phyloP scores from a whole-genome alignment of 2,329 filamentous ascomycete species.

The Penicillium brevicompactum region DNA sequence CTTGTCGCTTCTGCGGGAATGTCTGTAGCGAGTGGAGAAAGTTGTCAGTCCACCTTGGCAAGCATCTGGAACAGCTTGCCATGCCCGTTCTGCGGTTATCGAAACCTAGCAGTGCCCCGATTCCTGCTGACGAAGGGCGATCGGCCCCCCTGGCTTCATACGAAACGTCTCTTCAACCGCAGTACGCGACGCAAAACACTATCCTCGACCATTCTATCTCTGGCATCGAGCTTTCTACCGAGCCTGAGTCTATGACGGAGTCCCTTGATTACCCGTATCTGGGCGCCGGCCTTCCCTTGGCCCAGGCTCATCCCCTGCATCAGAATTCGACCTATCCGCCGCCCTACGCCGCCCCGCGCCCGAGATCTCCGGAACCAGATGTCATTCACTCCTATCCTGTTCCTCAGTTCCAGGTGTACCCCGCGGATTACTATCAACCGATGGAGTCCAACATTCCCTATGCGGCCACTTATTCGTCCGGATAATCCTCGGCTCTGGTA shows the following conservation, averaged over 20 bases:
- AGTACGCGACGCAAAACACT: slow-evolving; percentile 15
- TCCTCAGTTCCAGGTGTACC: slow-evolving; percentile 24
- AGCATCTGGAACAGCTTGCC: slow-evolving; percentile 91
- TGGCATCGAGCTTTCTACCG: neutral
- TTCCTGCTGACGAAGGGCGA: slow-evolving; percentile 6
- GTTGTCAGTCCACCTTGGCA: slow-evolving; percentile 86
- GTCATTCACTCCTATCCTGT: slow-evolving; percentile 28
- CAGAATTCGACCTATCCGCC: slow-evolving; percentile 38
- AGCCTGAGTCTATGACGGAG: neutral
- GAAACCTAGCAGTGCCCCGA: slow-evolving; percentile 41
- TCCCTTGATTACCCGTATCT: neutral
- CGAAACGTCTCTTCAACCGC: slow-evolving; percentile 12
- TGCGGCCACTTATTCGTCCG: slow-evolving; percentile 18
- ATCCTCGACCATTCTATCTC: slow-evolving; percentile 2
- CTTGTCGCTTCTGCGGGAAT: slow-evolving; percentile 85
- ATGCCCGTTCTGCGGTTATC: slow-evolving; percentile 69
- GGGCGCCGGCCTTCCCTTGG: neutral
- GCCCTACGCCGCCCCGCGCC: slow-evolving; percentile 31
- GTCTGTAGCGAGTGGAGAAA: slow-evolving; percentile 87
- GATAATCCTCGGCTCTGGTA: slow-evolving; percentile 12
- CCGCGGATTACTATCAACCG: slow-evolving; percentile 25
- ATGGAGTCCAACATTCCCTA: slow-evolving; percentile 23
- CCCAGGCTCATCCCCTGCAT: slow-evolving; percentile 29
- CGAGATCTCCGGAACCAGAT: slow-evolving; percentile 21
- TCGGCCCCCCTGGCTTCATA: slow-evolving; percentile 6